Conservation (phyloP, 2,329 filamentous ascomycete genomes). For the Ophiostoma sp. region DNA sequence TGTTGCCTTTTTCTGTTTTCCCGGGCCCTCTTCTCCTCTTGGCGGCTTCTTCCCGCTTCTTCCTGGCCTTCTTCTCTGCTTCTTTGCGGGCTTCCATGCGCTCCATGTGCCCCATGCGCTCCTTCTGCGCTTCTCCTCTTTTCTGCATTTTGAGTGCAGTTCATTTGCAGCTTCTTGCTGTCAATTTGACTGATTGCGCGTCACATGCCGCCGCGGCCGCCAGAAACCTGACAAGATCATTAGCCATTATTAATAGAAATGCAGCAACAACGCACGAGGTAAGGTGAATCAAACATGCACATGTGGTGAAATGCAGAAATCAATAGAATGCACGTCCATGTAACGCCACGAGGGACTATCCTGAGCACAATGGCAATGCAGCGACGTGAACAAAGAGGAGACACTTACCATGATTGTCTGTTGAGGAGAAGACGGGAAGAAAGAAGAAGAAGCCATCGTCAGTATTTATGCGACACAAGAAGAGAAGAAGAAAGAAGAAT, state of each 20-base stretch:
- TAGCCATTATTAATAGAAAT: conserved; percentile 5
- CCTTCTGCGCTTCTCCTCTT: not conserved
- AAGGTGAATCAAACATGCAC: no score
- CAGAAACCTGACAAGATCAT: conserved; percentile 60
- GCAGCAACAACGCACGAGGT: not conserved
- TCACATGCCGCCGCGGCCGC: conserved; percentile 51
- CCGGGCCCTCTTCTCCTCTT: no score
- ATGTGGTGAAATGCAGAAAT: not conserved
- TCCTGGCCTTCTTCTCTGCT: not conserved
- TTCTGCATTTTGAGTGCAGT: not conserved
- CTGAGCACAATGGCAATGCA: not conserved
- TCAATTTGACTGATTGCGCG: conserved; percentile 56
- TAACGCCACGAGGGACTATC: not conserved
- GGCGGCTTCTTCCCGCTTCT: no score
- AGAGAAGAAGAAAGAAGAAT: not conserved
- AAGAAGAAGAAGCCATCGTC: not conserved
- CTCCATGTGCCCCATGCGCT: no score
- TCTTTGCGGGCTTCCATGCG: not conserved
- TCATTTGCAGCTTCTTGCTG: no score
- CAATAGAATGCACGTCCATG: not conserved
- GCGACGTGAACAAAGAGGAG: not conserved
- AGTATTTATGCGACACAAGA: not conserved
- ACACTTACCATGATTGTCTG: not conserved
- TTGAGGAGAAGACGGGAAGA: not conserved
- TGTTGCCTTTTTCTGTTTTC: no score